Evolutionary conservation across 805 yeast genomes (phyloP), one percentile per base, ranked within the genome.

Genomic region (Metschnikowia orientalis): DNA sequence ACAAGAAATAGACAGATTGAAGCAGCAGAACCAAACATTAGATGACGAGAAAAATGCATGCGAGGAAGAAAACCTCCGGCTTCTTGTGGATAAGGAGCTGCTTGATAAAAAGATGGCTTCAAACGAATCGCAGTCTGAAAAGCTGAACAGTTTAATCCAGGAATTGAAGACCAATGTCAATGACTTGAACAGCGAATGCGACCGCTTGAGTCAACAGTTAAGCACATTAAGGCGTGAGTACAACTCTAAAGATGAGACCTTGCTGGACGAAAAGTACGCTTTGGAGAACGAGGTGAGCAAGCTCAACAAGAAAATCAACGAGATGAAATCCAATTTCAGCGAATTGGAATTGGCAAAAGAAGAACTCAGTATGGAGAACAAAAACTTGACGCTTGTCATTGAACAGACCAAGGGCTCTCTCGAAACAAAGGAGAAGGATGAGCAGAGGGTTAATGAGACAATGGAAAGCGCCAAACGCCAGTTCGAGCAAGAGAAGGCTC

Each of bases 131-230:
- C 50, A 45, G 10, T 30, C 23, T 12, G 21, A 45, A 8, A 44
- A 43, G 32, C 38, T 57, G 34, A 42, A 49, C n/a, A 48, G 48
- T 3, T 30, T 29, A n/a, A 29, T 45, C 8, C 33, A 32, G 3
- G 30, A 28, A 12, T 33, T 51, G 18, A 44, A 30, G 11, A 40
- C 33, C 8, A 45, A 69, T 41, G 54, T 61, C 13, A 45, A 37
- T 2, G 69, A 65, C 18, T 48, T 79, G 40, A 77, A 76, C 41
- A 54, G 53, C 18, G 83, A 79, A 45, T 75, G 81, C 47, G 76
- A 73, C 28, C 54, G 73, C 23, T 54, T 76, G 27, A 65, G 71
- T 12, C 53, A 49, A 18, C 63, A 68, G 6, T 50, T 70, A 28
- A 51, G 63, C 6, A 41, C 48, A 4, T 37, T 69, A 24, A 61